Conservation (phyloP, 257 asterid genomes). For the Solanum pinnatisectum region DNA sequence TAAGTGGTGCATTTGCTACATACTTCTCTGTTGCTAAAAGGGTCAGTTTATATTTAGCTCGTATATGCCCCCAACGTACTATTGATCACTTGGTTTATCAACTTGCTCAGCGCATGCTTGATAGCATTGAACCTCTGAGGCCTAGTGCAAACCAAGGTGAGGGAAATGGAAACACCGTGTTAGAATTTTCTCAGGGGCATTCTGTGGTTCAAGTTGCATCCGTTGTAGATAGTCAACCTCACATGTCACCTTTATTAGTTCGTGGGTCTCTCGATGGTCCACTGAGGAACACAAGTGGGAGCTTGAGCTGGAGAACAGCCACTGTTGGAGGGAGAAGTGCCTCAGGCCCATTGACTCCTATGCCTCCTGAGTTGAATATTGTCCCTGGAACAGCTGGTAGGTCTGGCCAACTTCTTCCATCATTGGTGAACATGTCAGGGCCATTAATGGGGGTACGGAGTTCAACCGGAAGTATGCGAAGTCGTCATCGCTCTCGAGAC, state of each 20-base stretch:
- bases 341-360: constrained; percentile 88
- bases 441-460: constrained; percentile 94
- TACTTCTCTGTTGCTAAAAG: constrained; percentile 97
- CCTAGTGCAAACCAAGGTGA: constrained; percentile 64
- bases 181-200: constrained; percentile 93
- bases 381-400: constrained; percentile 86
- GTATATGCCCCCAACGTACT: constrained; percentile 96
- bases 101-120: constrained; percentile 97
- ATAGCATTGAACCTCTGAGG: constrained; percentile 64
- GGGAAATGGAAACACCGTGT: constrained; percentile 49
- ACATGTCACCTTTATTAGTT: constrained; percentile 95
- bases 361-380: constrained; percentile 84
- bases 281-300: constrained; percentile 89
- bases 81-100: constrained; percentile 99
- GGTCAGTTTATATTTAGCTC: constrained; percentile 90
- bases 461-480: constrained; percentile 91
- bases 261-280: constrained; percentile 99
- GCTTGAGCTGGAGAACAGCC: constrained; percentile 97
- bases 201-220: constrained; percentile 70
- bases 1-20: constrained; percentile 98
- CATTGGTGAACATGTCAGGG: constrained; percentile 94
- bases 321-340: constrained; percentile 96
- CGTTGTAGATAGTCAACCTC: constrained; percentile 79
- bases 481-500: constrained; percentile 95
- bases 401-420: constrained; percentile 92